Evolutionary conservation across 2,329 filamentous ascomycete species (phyloP).

Genomic region (Venturia carpophila): DNA sequence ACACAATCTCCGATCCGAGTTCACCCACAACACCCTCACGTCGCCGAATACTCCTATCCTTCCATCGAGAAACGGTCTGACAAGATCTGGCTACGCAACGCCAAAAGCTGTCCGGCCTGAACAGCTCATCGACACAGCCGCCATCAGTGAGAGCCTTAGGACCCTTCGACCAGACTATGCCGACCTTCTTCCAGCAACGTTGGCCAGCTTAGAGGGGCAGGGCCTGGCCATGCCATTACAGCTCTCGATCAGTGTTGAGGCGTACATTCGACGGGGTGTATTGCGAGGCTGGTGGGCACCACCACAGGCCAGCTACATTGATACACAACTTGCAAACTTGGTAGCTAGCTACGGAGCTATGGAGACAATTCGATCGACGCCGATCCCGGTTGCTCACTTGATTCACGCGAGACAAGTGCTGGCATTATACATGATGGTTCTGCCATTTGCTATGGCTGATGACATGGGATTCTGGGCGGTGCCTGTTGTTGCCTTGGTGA

Average conservation of each 20-base stretch:
- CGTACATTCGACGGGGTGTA: conserved; percentile 50
- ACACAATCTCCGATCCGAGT: conserved; percentile 56
- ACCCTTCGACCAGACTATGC: conserved; percentile 28
- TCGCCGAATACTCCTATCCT: conserved; percentile 36
- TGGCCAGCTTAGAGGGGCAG: conserved; percentile 43
- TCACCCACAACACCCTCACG: conserved; percentile 35
- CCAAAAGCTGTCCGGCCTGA: conserved; percentile 7
- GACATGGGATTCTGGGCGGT: conserved; percentile 57
- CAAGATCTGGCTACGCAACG: background rate
- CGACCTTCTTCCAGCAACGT: conserved; percentile 27
- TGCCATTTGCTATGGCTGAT: conserved; percentile 56
- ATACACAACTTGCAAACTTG: conserved; percentile 49
- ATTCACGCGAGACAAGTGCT: conserved; percentile 60
- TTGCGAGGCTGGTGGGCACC: conserved; percentile 53
- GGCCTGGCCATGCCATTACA: conserved; percentile 54
- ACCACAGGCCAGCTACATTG: conserved; percentile 51
- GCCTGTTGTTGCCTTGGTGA: conserved; percentile 50
- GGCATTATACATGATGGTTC: conserved; percentile 50
- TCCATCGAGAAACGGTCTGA: conserved; percentile 6
- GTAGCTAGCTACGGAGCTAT: conserved; percentile 53
- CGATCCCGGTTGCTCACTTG: conserved; percentile 56
- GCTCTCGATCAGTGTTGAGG: conserved; percentile 51
- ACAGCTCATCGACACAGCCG: conserved; percentile 23
- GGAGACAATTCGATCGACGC: conserved; percentile 59
- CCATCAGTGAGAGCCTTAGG: conserved; percentile 17